phyloP scores from a whole-genome alignment of 176 grass and related monocot species.

The Bromus sterilis region DNA sequence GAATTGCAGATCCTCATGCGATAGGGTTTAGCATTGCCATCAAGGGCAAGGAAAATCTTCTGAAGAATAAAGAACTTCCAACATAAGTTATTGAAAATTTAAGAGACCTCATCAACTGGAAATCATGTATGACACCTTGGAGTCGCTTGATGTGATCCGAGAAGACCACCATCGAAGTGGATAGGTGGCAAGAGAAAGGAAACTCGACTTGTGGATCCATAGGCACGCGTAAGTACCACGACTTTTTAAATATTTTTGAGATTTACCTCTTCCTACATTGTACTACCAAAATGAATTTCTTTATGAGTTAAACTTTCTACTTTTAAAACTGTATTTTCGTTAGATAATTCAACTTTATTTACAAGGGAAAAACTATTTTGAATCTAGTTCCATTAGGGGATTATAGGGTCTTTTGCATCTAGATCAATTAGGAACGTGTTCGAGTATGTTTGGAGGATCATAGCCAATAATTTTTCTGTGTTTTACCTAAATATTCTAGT shows the following conservation, averaged over 20 bases:
- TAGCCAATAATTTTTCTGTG: no score
- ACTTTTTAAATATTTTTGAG: background rate
- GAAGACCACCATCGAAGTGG: background rate
- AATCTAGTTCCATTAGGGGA: background rate
- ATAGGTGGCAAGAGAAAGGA: background rate
- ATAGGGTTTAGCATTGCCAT: slow-evolving; percentile 12
- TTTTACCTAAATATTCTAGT: no score
- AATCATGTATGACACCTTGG: background rate
- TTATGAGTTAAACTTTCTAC: no score
- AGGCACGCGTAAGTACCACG: background rate
- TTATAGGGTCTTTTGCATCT: background rate
- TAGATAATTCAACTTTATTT: background rate
- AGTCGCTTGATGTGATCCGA: background rate
- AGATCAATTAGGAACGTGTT: background rate
- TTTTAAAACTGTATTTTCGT: background rate
- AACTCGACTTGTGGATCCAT: background rate
- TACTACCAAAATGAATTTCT: background rate
- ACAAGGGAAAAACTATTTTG: background rate
- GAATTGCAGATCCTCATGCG: background rate
- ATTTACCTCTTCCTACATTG: background rate
- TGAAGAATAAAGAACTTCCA: background rate
- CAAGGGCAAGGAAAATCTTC: background rate
- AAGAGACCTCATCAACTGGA: background rate
- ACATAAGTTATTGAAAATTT: background rate
- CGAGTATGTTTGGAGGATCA: background rate